phyloP scores from a whole-genome alignment of 1,284 basidiomycete genomes.

The Fomitopsis pinicola region DNA sequence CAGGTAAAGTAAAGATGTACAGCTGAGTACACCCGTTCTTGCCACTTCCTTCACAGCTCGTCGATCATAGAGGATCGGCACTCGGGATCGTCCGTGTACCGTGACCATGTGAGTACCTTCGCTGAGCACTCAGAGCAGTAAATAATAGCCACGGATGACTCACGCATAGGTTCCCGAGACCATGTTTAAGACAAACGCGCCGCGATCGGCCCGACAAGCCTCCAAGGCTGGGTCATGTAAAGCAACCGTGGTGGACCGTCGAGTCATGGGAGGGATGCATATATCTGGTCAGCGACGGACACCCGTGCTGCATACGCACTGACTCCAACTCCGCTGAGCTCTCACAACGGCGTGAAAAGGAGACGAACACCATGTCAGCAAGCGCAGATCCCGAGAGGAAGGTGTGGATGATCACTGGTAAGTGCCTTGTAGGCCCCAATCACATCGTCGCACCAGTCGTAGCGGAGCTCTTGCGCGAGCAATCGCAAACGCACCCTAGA shows the following conservation, averaged over 20 bases:
- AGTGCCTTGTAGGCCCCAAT: background rate
- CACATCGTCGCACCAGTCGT: too few relatives aligned
- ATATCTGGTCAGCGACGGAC: background rate
- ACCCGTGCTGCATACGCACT: too few relatives aligned
- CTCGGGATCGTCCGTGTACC: background rate
- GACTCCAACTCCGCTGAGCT: background rate
- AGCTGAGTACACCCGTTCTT: background rate
- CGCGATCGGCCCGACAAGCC: too few relatives aligned
- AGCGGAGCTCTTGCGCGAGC: too few relatives aligned
- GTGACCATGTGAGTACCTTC: background rate
- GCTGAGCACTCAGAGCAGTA: background rate
- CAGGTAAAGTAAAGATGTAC: background rate
- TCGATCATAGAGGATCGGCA: background rate
- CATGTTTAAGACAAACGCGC: too few relatives aligned
- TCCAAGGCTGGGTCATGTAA: background rate
- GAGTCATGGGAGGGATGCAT: background rate
- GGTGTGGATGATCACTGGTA: background rate
- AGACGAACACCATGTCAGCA: background rate
- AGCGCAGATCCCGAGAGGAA: background rate
- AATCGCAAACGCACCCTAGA: too few relatives aligned
- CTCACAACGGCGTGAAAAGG: background rate
- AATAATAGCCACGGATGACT: background rate
- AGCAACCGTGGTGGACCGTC: background rate
- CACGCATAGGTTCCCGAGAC: background rate
- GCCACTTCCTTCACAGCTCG: background rate